phyloP scores from a whole-genome alignment of 495 filamentous ascomycete genomes.

The Paragyromitra xinjiangensis region DNA sequence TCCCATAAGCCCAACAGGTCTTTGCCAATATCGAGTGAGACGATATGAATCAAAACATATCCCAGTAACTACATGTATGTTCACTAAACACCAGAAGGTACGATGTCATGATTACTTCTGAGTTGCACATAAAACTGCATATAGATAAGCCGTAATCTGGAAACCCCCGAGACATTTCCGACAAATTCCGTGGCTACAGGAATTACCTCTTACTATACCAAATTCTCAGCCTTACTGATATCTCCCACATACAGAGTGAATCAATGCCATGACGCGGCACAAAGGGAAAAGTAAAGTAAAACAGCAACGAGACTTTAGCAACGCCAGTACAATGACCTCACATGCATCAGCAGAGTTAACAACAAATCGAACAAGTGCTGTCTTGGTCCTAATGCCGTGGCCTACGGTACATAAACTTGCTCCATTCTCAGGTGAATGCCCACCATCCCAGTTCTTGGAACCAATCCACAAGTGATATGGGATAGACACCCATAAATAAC shows the following conservation, averaged over 20 bases:
- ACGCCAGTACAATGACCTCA: slow-evolving; percentile 5
- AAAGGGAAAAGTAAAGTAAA: not conserved
- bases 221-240: not conserved
- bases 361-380: slow-evolving; percentile 17
- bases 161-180: not conserved
- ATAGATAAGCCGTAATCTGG: not conserved
- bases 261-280: not conserved
- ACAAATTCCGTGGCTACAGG: not conserved
- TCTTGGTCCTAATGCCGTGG: slow-evolving; percentile 11
- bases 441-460: slow-evolving; percentile 15
- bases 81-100: not conserved
- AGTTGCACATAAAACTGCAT: not conserved
- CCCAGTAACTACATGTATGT: not conserved
- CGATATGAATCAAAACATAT: slow-evolving; percentile 2
- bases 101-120: not conserved
- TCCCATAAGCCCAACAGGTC: not conserved
- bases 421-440: not conserved
- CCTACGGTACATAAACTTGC: not conserved
- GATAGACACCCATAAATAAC: not conserved
- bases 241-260: not conserved
- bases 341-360: slow-evolving; percentile 10
- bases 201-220: not conserved
- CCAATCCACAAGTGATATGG: slow-evolving; percentile 18
- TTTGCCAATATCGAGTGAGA: not conserved
- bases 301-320: not conserved